A percentile compares a stretch with the other conserved stretches of the same genome.
phyloP scores from a whole-genome alignment of 2,329 filamentous ascomycete species.

The Penicillium fuscoglaucum region DNA sequence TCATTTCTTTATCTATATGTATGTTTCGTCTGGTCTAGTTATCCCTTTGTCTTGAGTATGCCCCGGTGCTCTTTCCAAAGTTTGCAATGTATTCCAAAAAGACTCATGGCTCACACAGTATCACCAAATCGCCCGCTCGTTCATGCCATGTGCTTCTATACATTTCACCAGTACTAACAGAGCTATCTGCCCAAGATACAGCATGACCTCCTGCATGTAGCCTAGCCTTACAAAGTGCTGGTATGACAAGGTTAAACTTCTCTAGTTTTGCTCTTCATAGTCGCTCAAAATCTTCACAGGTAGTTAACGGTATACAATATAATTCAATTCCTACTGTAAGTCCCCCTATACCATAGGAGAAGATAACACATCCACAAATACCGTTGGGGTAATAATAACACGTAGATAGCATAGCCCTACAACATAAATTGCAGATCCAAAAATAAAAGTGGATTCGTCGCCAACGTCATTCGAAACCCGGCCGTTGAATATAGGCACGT shows the following conservation, averaged over 20 bases:
- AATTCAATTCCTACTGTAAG: neutral
- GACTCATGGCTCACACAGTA: too few species aligned
- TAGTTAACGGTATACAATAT: neutral
- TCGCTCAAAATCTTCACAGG: neutral
- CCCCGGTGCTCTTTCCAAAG: neutral
- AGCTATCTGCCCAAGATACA: neutral
- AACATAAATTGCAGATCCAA: neutral
- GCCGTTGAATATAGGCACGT: rapidly evolving
- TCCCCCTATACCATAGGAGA: neutral
- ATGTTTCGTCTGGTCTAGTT: neutral
- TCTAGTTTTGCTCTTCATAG: neutral
- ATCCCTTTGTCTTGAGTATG: neutral
- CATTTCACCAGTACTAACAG: neutral
- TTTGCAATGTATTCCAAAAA: too few species aligned
- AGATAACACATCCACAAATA: neutral
- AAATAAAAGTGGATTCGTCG: neutral
- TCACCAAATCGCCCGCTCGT: neutral
- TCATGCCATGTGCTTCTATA: neutral
- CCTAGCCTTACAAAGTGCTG: neutral
- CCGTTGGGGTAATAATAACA: neutral
- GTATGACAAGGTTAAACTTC: neutral
- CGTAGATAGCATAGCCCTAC: neutral
- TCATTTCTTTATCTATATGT: neutral
- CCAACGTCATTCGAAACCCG: neutral
- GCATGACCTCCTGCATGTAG: neutral